A percentile compares a stretch with the other conserved stretches of the same genome.
Evolutionary conservation across 331 rosid species (phyloP).

Genomic region (Rhamnella rubrinervis): DNA sequence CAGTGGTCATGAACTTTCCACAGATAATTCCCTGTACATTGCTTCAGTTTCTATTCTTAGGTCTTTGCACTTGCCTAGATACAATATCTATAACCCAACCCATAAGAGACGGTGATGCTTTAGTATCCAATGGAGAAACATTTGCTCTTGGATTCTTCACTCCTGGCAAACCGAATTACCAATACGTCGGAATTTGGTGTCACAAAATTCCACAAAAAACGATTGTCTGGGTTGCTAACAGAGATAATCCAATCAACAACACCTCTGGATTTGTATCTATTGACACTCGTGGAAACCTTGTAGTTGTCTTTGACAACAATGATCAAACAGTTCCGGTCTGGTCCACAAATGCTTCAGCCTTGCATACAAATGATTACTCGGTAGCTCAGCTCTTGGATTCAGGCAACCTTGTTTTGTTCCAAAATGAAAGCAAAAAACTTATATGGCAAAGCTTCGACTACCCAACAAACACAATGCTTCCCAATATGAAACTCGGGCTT

Average conservation of each 20-base stretch:
- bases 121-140: conserved; percentile 20
- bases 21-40: neutral
- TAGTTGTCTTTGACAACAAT: neutral
- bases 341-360: conserved; percentile 18
- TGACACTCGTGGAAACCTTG: neutral
- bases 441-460: conserved; percentile 26
- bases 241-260: neutral
- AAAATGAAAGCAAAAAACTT: neutral
- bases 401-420: conserved; percentile 20
- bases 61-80: neutral
- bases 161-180: conserved; percentile 30
- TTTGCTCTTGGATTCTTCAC: conserved; percentile 58
- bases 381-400: conserved; percentile 12
- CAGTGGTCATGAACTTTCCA: neutral
- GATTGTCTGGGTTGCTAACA: neutral
- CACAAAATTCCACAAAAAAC: conserved; percentile 18
- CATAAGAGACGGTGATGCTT: conserved; percentile 38
- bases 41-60: neutral
- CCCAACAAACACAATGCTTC: conserved; percentile 11
- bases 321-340: conserved; percentile 12
- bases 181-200: conserved; percentile 61
- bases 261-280: neutral
- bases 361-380: neutral
- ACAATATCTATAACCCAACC: conserved; percentile 4
- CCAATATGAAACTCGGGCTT: conserved; percentile 22